Percentiles rank a stretch among this genome's conserved stretches.
Evolutionary conservation across 2,329 filamentous ascomycete species (phyloP).

Genomic region (Emergomyces orientalis): DNA sequence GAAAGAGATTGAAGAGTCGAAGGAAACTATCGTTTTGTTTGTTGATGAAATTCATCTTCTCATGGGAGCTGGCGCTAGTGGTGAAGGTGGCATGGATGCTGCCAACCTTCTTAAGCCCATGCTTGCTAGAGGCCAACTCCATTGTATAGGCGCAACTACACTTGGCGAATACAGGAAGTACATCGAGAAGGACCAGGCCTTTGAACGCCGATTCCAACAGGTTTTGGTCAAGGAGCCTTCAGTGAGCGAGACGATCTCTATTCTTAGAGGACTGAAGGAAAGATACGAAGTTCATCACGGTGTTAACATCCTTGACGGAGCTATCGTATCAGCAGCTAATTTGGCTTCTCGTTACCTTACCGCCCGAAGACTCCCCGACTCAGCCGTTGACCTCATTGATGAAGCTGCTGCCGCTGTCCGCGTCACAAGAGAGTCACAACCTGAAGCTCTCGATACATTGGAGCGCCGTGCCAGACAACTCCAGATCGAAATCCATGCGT

Average conservation of each 20-base stretch:
- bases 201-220: conserved; percentile 97
- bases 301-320: conserved; percentile 90
- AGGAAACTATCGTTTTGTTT: conserved; percentile 95
- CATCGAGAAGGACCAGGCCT: conserved; percentile 96
- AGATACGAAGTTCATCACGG: conserved; percentile 97
- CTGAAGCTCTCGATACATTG: conserved; percentile 88
- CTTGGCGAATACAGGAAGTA: conserved; percentile 95
- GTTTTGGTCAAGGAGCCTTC: conserved; percentile 92
- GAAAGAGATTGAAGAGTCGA: conserved; percentile 90
- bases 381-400: conserved; percentile 91
- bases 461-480: conserved; percentile 84
- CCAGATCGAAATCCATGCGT: conserved; percentile 92
- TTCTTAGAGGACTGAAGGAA: conserved; percentile 95
- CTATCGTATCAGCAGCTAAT: conserved; percentile 83
- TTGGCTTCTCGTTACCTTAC: conserved; percentile 91
- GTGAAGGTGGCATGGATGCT: conserved; percentile 97
- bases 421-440: conserved; percentile 90
- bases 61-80: conserved; percentile 91
- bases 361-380: conserved; percentile 81
- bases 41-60: conserved; percentile 98
- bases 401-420: conserved; percentile 94
- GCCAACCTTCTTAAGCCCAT: conserved; percentile 97
- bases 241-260: conserved; percentile 85
- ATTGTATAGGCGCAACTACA: conserved; percentile 96
- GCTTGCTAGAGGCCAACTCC: conserved; percentile 89